Base-by-base conservation (phyloP, 1,284 basidiomycete genomes). In the Phellinidium pouzarii region DNA sequence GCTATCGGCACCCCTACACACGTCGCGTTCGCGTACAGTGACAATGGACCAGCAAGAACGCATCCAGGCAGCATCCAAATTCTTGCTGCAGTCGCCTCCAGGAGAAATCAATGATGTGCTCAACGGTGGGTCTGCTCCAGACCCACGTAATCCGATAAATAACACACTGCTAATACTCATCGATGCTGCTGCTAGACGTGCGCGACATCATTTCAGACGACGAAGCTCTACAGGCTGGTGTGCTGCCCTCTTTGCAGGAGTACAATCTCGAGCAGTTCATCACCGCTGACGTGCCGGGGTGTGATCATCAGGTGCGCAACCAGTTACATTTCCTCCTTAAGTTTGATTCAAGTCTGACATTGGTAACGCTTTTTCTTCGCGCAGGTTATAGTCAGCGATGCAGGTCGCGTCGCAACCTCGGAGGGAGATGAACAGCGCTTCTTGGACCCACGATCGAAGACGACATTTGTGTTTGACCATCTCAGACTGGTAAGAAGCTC, bases 61-160 rank as follows among this genome's bases (percentile, higher is more conserved):
- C 25, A 80, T 89, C 46, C 72, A 80, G 62, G 76, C 78, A 9
- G 92, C 88, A 6, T 83, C 86, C 14, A 73, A 73, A 48, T 91
- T 96, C 62, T 74, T 97, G 29, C 76, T 91, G 1, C 93, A 95
- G 66, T 83, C 90, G 1, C 94, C 94, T 11, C 94, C 94, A 0
- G 94, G 94, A 50, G 90, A 97, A 71, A 93, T 95, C 61, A 95
- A 94, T 66, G 93, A 95, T 71, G 91, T 95, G 23, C 77, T 95
- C 55, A 92, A 91, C 64, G 91, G 89, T 89, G 58, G 61, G 70
- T 19, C 50, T 60, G 50, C 40, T 34, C 52, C 45, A 48, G n/a
- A 40, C 49, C 55, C 43, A 59, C 57, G 48, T 48, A 22, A 25
- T 36, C 19, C 47, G 43, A 44, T 12, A 43, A 51, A 40, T 37